Evolutionary conservation across 2,329 filamentous ascomycete genomes (phyloP).

Genomic region (Orbilia oligospora): DNA sequence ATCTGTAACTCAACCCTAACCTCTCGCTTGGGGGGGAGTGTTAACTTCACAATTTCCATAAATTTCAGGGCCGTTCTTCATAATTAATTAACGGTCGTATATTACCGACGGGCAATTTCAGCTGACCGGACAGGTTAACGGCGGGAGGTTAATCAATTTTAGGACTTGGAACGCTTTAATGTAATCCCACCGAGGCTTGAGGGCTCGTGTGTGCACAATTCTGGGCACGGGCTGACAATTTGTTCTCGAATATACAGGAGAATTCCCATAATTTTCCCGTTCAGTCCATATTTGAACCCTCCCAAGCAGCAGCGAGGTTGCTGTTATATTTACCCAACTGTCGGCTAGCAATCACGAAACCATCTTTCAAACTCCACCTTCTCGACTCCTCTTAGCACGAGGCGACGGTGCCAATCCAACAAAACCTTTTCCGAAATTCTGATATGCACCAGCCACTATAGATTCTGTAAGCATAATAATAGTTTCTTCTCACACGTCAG

Average conservation of each 20-base stretch:
- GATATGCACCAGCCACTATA: conserved; percentile 25
- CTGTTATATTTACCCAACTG: conserved; percentile 25
- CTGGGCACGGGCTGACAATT: conserved; percentile 16
- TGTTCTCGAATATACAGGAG: conserved; percentile 17
- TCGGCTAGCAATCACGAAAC: conserved; percentile 21
- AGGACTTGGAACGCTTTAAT: conserved; percentile 17
- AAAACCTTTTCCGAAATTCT: conserved; percentile 18
- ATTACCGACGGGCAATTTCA: conserved; percentile 32
- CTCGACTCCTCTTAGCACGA: conserved; percentile 6
- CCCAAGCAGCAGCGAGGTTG: conserved; percentile 11
- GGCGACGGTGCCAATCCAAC: conserved; percentile 19
- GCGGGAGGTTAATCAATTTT: conserved; percentile 9
- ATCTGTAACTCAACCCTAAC: conserved; percentile 40
- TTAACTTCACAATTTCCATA: conserved; percentile 7
- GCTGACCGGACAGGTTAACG: conserved; percentile 10
- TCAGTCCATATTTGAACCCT: conserved; percentile 10
- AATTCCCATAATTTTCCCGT: conserved; percentile 31
- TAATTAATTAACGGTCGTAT: conserved; percentile 30
- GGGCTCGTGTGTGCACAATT: conserved; percentile 7
- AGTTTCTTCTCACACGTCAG: conserved; percentile 16
- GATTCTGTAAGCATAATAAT: conserved; percentile 20
- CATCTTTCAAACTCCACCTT: conserved; percentile 3
- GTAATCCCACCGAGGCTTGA: conserved; percentile 29
- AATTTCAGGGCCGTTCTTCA: conserved; percentile 32
- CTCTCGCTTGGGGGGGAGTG: neutral